Evolutionary conservation across 805 yeast species (phyloP).

Genomic region (Yamadazyma olivae): DNA sequence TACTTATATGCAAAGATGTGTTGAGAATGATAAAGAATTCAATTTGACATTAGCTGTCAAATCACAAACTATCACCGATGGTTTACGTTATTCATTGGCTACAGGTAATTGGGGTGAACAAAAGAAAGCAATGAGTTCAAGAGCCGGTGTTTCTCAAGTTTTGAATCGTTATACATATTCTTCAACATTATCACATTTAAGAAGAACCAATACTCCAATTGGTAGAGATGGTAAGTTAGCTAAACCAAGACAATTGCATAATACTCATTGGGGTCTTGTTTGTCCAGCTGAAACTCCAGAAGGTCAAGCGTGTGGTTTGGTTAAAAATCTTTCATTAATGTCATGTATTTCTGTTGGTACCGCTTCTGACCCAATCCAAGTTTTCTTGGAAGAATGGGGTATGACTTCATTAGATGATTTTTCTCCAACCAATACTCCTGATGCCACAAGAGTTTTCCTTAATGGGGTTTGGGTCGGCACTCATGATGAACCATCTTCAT

Average conservation of each 20-base stretch:
- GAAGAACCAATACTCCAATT: slow-evolving; percentile 98
- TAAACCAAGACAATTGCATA: slow-evolving; percentile 97
- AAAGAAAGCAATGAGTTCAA: slow-evolving; percentile 96
- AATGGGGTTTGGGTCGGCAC: slow-evolving; percentile 99
- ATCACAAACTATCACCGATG: slow-evolving; percentile 95
- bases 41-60: slow-evolving; percentile 95
- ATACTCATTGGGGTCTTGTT: slow-evolving; percentile 99
- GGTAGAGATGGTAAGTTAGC: slow-evolving; percentile 99
- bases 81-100: slow-evolving; percentile 94
- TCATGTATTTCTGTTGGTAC: slow-evolving; percentile 97
- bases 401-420: slow-evolving; percentile 97
- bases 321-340: slow-evolving; percentile 93
- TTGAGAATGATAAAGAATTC: slow-evolving; percentile 96
- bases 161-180: slow-evolving; percentile 96
- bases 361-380: slow-evolving; percentile 91
- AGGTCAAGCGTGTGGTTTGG: slow-evolving; percentile 99
- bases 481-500: slow-evolving; percentile 91
- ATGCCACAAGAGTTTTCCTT: slow-evolving; percentile 90
- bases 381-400: slow-evolving; percentile 98
- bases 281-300: slow-evolving; percentile 99
- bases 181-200: slow-evolving; percentile 96
- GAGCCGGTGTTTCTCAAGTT: slow-evolving; percentile 99
- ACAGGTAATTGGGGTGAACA: slow-evolving; percentile 99
- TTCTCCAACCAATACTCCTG: slow-evolving; percentile 87
- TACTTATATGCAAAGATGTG: slow-evolving; percentile 98